Percentiles rank a stretch among this genome's conserved stretches.
Conservation (phyloP, 2,329 filamentous ascomycete genomes). For the Xylaria sp. region DNA sequence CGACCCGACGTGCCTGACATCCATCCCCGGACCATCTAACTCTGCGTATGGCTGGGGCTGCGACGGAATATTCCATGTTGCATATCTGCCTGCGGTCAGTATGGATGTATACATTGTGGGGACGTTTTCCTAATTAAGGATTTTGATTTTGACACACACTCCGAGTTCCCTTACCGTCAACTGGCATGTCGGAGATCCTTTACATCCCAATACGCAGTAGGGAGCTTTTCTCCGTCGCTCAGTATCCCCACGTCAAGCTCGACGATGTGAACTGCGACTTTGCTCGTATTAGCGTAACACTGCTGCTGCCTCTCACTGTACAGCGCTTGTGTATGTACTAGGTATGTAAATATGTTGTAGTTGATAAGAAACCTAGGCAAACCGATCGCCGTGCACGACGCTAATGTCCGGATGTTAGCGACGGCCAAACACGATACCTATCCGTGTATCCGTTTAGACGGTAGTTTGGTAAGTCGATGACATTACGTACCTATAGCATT, state of each 20-base stretch:
- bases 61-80: too few species aligned
- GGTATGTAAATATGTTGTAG: too few species aligned
- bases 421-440: not conserved
- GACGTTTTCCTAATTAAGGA: conserved; percentile 19
- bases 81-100: too few species aligned
- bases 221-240: not conserved
- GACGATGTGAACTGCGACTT: not conserved
- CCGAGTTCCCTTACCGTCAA: conserved; percentile 24
- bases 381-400: not conserved
- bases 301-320: not conserved
- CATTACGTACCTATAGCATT: too few species aligned
- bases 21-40: too few species aligned
- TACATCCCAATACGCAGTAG: conserved; percentile 5
- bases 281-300: not conserved
- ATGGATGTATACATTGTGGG: too few species aligned
- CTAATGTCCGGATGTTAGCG: not conserved
- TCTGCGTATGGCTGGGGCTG: too few species aligned
- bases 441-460: not conserved
- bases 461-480: too few species aligned
- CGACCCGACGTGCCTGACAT: too few species aligned
- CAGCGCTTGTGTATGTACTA: too few species aligned
- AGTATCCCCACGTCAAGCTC: not conserved
- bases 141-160: conserved; percentile 14
- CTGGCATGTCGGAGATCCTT: conserved; percentile 13
- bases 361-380: too few species aligned